Evolutionary conservation across 2,329 filamentous ascomycete species (phyloP), one percentile per base, ranked within the genome.

Genomic region (Whalleya microplaca): DNA sequence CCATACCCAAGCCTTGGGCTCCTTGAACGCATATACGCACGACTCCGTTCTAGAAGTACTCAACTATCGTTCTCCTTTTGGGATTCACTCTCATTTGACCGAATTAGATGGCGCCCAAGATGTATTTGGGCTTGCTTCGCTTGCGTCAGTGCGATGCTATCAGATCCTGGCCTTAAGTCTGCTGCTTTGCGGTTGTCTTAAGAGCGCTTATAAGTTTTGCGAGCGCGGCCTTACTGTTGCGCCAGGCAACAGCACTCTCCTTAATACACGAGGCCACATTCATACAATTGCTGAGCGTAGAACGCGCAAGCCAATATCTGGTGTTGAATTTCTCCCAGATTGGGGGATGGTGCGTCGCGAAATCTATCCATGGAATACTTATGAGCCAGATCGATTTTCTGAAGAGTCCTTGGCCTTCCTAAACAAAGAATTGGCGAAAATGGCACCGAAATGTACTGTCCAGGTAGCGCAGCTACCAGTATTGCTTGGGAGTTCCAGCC

Each of bases 391-490:
- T 67, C 84, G 90, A 20, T 88, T 88, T 66, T 85, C 88, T 2
- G 75, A 83, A 37, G 85, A 88, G 64, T 88, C 89, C 1, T 76
- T 98, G 21, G 74, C 81, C 0, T 81, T 88, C 48, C 77, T 98
- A 44, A 98, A 98, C 69, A 73, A 78, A 20, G 80, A 88, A 63
- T 80, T 97, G 64, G 75, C 79, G 21, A 73, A 76, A 2, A 86
- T 92, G 53, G 92, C 92, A 0, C 89, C 92, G 0, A 94, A 92
- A 68, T 90, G 94, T 58, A 90, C 91, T 61, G 90, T 96, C 27
- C 84, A 85, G 55, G 87, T 89, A 2, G 86, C 92, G 0, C 83
- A 88, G 29, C 76, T 99, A 3, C 95, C 94, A 0, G 78, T 90
- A 0, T 76, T 98, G 21, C 77, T 87, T 10, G 79, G 82, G 46